Base-by-base conservation (phyloP, 441 rosid genomes). In the Jatropha multifida region DNA sequence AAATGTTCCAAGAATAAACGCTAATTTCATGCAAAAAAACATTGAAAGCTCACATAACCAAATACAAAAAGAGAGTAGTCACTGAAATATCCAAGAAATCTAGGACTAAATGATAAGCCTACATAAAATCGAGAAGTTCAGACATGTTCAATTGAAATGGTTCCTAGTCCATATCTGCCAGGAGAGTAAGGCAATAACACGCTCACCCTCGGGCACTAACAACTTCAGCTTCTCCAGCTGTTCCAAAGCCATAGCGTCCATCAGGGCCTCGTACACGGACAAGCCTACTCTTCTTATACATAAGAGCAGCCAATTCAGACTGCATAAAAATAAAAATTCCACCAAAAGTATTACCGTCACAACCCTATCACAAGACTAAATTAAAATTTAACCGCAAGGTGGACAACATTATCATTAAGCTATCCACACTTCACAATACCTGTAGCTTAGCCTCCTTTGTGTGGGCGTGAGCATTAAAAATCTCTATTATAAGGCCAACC, bases 191-290 rank as follows among this genome's bases (percentile, higher is more conserved):
- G 55, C 37, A 58, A 37, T 52, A 61, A 68, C 5, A 52, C 68
- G 85, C 84, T 83, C 74, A 94, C 99, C 99, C 99, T 78, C 97
- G 86, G 37, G 97, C 99, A 89, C 98, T 94, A 70, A 94, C 99
- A 85, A 94, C 97, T 89, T 94, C 96, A 79, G 94, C 96, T 81
- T 94, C 99, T 73, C 94, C 98, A 81, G 80, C 64, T 71, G 77
- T 84, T 67, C 98, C 99, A 86, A 94, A 93, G 51, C 92, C 85
- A 52, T 68, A 81, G 51, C 92, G 86, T 51, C 99, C 98, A 74
- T 87, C 91, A 49, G 81, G 81, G 44, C 97, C 88, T 49, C 94
- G 88, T 52, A 86, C 90, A 32, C 98, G 94, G 77, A 94, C 98
- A 79, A 94, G 92, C 86, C 98, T 87, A 77, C 96, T 90, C 81